These are phyloP conservation scores for Globisporangium spiculum DNA, from an alignment of 352 stramenopile species.

Conservation along the genomic window DNA sequence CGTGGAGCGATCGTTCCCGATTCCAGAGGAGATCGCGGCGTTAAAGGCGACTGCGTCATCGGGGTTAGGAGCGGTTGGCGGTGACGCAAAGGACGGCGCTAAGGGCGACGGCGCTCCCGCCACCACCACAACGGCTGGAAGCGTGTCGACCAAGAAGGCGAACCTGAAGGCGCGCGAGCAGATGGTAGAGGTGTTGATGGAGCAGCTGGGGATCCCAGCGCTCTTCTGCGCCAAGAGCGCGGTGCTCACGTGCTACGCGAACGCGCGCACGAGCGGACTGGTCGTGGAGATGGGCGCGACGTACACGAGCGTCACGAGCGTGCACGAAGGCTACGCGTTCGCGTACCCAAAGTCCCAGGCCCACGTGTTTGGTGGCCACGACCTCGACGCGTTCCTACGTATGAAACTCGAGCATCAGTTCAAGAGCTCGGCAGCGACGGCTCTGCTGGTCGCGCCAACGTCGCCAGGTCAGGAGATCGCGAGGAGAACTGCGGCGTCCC, in stretches of 20 bases:
- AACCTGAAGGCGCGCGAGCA: slow-evolving; percentile 50
- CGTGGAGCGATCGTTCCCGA: slow-evolving; percentile 61
- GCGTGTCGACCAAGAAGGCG: slow-evolving; percentile 45
- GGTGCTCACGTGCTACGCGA: slow-evolving; percentile 81
- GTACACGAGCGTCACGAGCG: slow-evolving; percentile 71
- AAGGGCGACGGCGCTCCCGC: slow-evolving; percentile 3
- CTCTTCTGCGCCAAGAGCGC: slow-evolving; percentile 83
- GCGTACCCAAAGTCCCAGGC: slow-evolving; percentile 61
- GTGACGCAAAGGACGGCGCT: not conserved
- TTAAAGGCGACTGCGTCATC: not conserved
- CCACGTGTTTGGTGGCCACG: slow-evolving; percentile 52
- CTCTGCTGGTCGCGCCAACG: slow-evolving; percentile 6
- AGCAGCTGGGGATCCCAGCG: slow-evolving; percentile 65
- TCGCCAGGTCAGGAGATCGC: slow-evolving; percentile 27
- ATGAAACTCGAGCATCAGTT: slow-evolving; percentile 52
- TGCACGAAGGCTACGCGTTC: slow-evolving; percentile 80
- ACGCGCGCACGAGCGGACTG: slow-evolving; percentile 73
- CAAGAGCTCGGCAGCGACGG: slow-evolving; percentile 1
- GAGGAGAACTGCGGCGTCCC: slow-evolving; percentile 6
- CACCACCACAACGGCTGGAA: slow-evolving; percentile 1
- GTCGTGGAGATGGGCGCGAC: slow-evolving; percentile 81
- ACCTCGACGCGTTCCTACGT: slow-evolving; percentile 64
- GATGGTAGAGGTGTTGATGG: slow-evolving; percentile 83
- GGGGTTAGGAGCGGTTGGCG: not conserved
- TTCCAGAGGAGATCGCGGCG: slow-evolving; percentile 40